phyloP scores from a whole-genome alignment of 768 basidiomycete species.

The Suillus alpinus region DNA sequence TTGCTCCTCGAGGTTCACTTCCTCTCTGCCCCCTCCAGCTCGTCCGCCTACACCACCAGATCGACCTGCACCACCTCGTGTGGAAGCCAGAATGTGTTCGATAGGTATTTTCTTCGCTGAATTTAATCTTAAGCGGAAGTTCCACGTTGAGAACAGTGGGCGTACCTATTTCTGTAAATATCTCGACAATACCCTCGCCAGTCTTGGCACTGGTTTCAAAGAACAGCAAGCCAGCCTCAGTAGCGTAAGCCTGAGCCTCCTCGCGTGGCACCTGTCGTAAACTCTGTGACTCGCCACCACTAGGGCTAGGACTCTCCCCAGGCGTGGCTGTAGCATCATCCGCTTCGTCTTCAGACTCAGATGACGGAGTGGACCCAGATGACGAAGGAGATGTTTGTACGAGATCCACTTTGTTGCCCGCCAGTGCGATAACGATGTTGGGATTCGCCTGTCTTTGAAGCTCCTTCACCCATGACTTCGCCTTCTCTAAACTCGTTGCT shows the following conservation, averaged over 20 bases:
- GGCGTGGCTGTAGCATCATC: slow-evolving; percentile 92
- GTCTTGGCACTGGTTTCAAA: slow-evolving; percentile 99
- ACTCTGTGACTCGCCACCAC: slow-evolving; percentile 59
- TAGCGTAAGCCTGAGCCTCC: slow-evolving; percentile 95
- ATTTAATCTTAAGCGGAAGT: background rate
- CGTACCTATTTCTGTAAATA: slow-evolving; percentile 97
- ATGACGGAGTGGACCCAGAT: slow-evolving; percentile 42
- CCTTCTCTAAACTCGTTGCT: slow-evolving; percentile 93
- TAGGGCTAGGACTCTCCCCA: slow-evolving; percentile 57
- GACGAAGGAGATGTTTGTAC: slow-evolving; percentile 64
- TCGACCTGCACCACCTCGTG: slow-evolving; percentile 64
- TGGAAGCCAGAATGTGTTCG: slow-evolving; percentile 88
- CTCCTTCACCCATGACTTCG: slow-evolving; percentile 99
- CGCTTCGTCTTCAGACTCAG: slow-evolving; percentile 84
- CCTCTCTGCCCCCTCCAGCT: slow-evolving; percentile 46
- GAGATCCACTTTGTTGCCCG: slow-evolving; percentile 96
- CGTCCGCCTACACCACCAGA: slow-evolving; percentile 55
- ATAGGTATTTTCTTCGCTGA: slow-evolving; percentile 86
- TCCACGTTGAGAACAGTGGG: slow-evolving; percentile 5
- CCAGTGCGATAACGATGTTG: slow-evolving; percentile 97
- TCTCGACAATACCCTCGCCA: slow-evolving; percentile 90
- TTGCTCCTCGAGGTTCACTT: slow-evolving; percentile 70
- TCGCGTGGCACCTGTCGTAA: slow-evolving; percentile 89
- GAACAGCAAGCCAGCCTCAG: slow-evolving; percentile 91
- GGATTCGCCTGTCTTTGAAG: slow-evolving; percentile 98